Base-by-base conservation (phyloP, 1,284 basidiomycete genomes). In the Abortiporus biennis region DNA sequence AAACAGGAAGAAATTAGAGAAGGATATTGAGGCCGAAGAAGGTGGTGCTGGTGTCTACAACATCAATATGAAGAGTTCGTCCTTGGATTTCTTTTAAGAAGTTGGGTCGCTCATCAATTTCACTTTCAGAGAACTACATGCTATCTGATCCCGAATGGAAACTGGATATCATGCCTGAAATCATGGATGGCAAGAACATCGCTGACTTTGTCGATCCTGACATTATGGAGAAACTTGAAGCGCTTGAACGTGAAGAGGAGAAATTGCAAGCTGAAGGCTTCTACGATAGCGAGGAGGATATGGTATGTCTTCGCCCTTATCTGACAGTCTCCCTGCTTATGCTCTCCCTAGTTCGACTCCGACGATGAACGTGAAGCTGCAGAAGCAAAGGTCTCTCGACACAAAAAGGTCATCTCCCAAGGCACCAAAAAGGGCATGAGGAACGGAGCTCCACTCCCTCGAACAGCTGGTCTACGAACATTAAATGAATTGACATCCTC, bases 191-290 rank as follows among this genome's bases (percentile, higher is more conserved):
- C 67, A 98, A 98, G 79, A 99, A 99, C 69, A 71, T 99, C 44
- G 94, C 94, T 30, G 95, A 99, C 74, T 99, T 99, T 56, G 89
- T 99, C 65, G 96, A 99, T 64, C 89, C 93, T n/a, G 96, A 99
- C 59, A 99, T 99, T 52, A 81, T 83, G 31, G 92, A 94, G 66
- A 94, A 92, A 67, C 82, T 99, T 45, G 95, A 98, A 60, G 95
- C 92, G 8, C 80, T 99, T 42, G 96, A 99, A 69, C 80, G 89
- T 29, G 95, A 99, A 62, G 95, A 99, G 66, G 95, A 97, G 67
- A 81, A 79, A 56, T 76, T 99, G 21, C 78, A 93, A 61, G 85
- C 84, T 1, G 91, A 98, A 59, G 96, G 95, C 4, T 98, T 92
- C 73, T 99, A 99, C 65, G 90, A 91, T 36, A 80, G 73, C 47